Evolutionary conservation across 352 stramenopile species (phyloP).

Genomic region (Pythium aristosporum): DNA sequence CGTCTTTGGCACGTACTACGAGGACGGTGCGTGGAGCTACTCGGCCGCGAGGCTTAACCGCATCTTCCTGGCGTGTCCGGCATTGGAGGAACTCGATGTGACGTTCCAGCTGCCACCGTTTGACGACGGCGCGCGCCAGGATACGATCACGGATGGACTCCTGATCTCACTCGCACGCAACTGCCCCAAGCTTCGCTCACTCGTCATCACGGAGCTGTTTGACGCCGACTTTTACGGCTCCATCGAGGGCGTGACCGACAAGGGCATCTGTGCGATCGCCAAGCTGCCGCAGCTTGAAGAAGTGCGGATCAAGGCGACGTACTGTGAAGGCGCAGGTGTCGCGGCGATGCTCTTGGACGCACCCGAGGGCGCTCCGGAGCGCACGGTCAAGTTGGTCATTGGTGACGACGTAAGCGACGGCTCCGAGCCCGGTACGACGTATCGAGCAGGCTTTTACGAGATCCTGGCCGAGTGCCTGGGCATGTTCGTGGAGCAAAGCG

Average conservation of each 20-base stretch:
- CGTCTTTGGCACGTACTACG: slow-evolving; percentile 26
- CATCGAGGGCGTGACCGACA: slow-evolving; percentile 22
- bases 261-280: slow-evolving; percentile 12
- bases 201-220: slow-evolving; percentile 21
- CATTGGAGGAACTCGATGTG: slow-evolving; percentile 21
- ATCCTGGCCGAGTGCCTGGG: slow-evolving; percentile 15
- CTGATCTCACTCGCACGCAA: slow-evolving; percentile 13
- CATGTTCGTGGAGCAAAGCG: slow-evolving; percentile 11
- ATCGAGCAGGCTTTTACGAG: slow-evolving; percentile 17
- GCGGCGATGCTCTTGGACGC: slow-evolving; percentile 5
- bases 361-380: background rate
- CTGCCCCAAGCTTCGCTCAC: slow-evolving; percentile 13
- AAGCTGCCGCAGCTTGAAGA: slow-evolving; percentile 6
- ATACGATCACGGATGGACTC: slow-evolving; percentile 16
- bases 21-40: slow-evolving; percentile 21
- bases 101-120: slow-evolving; percentile 21
- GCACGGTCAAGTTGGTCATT: slow-evolving; percentile 12
- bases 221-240: slow-evolving; percentile 23
- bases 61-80: slow-evolving; percentile 20
- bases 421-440: background rate
- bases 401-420: slow-evolving; percentile 17
- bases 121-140: slow-evolving; percentile 18
- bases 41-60: slow-evolving; percentile 6
- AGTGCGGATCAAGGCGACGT: slow-evolving; percentile 16
- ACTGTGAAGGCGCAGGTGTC: slow-evolving; percentile 14